A percentile compares a stretch with the other conserved stretches of the same genome.
Conservation (phyloP, 1,284 basidiomycete genomes). For the Ceratobasidium sp. region DNA sequence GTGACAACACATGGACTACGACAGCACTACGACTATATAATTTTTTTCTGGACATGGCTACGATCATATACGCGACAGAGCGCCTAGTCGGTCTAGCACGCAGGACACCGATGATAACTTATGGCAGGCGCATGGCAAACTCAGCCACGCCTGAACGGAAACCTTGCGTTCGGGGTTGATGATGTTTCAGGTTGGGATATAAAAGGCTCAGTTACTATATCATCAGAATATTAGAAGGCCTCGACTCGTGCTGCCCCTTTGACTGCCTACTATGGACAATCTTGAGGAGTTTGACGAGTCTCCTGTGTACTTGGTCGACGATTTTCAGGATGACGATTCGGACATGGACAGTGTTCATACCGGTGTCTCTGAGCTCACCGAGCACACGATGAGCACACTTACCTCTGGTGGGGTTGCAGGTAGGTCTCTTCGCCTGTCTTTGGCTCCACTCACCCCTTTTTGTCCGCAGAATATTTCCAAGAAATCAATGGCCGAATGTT, state of each 20-base stretch:
- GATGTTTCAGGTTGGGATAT: too few relatives aligned
- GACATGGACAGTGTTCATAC: conserved; percentile 29
- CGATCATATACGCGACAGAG: too few relatives aligned
- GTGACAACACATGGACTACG: too few relatives aligned
- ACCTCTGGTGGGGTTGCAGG: conserved; percentile 4
- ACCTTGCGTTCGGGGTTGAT: too few relatives aligned
- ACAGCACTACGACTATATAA: too few relatives aligned
- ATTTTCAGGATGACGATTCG: conserved; percentile 17
- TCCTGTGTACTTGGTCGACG: conserved; percentile 18
- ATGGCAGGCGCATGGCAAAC: too few relatives aligned
- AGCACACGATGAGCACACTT: conserved; percentile 23
- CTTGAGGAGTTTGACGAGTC: background rate
- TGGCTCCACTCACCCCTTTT: background rate
- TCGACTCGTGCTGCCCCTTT: background rate
- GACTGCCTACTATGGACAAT: background rate
- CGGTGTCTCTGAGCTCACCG: conserved; percentile 1
- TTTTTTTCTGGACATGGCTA: too few relatives aligned
- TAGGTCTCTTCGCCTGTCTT: background rate
- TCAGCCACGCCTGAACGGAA: too few relatives aligned
- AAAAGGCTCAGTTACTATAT: background rate
- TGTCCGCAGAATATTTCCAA: conserved; percentile 19
- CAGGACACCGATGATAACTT: too few relatives aligned
- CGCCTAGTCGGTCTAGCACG: too few relatives aligned
- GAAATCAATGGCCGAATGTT: conserved; percentile 35
- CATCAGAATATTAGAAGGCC: background rate